Conservation (phyloP, 73 alveolate genomes). For the Blepharisma japonicum region DNA sequence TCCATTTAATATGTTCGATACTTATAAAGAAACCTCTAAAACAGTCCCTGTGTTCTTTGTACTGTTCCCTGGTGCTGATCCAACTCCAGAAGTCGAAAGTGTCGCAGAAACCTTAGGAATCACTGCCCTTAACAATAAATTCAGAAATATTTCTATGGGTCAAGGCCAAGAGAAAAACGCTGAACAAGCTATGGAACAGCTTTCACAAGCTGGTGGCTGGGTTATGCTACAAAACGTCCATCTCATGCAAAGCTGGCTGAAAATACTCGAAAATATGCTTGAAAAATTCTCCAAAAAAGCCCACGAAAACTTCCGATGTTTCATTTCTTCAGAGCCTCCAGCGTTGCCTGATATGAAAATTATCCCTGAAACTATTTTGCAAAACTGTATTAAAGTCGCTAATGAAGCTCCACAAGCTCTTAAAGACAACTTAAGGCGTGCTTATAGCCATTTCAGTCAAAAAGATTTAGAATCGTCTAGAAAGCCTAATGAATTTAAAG, state of each 20-base stretch:
- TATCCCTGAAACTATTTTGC: slow-evolving; percentile 97
- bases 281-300: slow-evolving; percentile 91
- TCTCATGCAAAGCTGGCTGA: slow-evolving; percentile 90
- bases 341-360: slow-evolving; percentile 91
- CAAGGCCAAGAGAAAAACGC: slow-evolving; percentile 99
- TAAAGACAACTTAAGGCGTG: slow-evolving; percentile 98
- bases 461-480: slow-evolving; percentile 69
- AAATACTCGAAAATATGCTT: slow-evolving; percentile 80
- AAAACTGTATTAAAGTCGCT: slow-evolving; percentile 96
- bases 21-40: slow-evolving; percentile 91
- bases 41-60: slow-evolving; percentile 98
- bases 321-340: slow-evolving; percentile 99
- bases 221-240: slow-evolving; percentile 99
- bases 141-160: slow-evolving; percentile 99
- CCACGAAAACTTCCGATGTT: slow-evolving; percentile 95
- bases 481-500: slow-evolving; percentile 93
- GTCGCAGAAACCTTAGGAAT: slow-evolving; percentile 86
- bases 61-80: slow-evolving; percentile 99
- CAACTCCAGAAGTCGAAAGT: slow-evolving; percentile 98
- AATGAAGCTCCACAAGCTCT: slow-evolving; percentile 99
- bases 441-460: slow-evolving; percentile 94
- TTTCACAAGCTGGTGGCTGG: slow-evolving; percentile 98
- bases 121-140: slow-evolving; percentile 85
- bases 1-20: slow-evolving; percentile 94
- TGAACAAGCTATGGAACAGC: slow-evolving; percentile 88